Conservation (phyloP, 768 basidiomycete species). For the Lanmaoa rubissima region DNA sequence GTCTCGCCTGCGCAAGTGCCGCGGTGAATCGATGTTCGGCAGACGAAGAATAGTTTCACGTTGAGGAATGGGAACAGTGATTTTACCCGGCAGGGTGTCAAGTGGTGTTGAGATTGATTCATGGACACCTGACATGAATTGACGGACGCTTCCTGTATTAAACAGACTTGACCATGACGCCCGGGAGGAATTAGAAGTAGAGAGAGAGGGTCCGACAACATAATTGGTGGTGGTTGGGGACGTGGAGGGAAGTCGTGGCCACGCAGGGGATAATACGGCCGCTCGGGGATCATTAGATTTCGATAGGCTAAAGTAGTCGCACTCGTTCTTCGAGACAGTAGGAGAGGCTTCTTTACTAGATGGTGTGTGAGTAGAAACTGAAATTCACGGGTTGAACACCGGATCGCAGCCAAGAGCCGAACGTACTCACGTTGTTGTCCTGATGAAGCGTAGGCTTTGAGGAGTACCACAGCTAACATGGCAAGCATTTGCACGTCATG, state of each 20-base stretch:
- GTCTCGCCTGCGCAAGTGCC: constrained; percentile 29
- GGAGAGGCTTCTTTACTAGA: constrained; percentile 20
- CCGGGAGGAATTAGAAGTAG: constrained; percentile 61
- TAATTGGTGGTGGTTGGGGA: constrained; percentile 42
- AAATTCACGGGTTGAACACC: not conserved
- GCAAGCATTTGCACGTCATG: constrained; percentile 83
- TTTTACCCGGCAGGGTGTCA: constrained; percentile 22
- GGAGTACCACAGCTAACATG: constrained; percentile 67
- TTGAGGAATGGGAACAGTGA: constrained; percentile 26
- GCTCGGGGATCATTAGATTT: constrained; percentile 37
- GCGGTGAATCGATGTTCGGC: constrained; percentile 29
- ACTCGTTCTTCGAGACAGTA: constrained; percentile 26
- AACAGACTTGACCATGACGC: constrained; percentile 84
- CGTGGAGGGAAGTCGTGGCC: constrained; percentile 47
- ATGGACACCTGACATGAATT: constrained; percentile 63
- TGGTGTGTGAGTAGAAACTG: constrained; percentile 11
- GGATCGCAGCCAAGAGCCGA: not conserved
- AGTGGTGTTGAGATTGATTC: constrained; percentile 46
- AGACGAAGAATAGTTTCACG: constrained; percentile 20
- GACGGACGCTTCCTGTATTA: constrained; percentile 61
- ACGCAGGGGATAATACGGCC: constrained; percentile 46
- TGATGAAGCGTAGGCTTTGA: constrained; percentile 41
- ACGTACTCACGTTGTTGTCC: constrained; percentile 15
- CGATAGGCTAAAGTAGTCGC: constrained; percentile 59
- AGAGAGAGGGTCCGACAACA: constrained; percentile 39